Conservation (phyloP, 2,329 filamentous ascomycete genomes). For the Epichloe baconii region DNA sequence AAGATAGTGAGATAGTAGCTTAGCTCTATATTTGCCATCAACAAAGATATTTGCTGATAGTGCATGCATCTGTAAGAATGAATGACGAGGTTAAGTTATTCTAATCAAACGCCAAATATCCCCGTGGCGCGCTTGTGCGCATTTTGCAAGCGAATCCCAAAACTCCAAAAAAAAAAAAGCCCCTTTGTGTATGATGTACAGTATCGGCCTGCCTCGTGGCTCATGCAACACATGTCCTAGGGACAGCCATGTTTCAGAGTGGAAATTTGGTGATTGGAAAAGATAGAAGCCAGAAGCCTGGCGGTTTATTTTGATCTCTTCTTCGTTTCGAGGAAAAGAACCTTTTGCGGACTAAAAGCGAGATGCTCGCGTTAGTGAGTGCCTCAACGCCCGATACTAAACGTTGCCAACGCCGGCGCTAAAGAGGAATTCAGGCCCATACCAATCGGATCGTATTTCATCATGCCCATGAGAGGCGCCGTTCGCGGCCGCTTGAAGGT, state of each 20-base stretch:
- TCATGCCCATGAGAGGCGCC: slow-evolving; percentile 79
- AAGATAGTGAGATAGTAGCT: slow-evolving; percentile 1
- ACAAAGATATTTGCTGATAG: neutral
- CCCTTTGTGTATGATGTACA: slow-evolving; percentile 17
- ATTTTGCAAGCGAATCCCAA: slow-evolving; percentile 8
- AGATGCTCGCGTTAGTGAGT: neutral
- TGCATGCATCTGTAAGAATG: neutral
- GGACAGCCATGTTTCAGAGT: neutral
- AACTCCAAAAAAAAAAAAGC: slow-evolving; percentile 19
- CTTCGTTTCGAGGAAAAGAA: slow-evolving; percentile 90
- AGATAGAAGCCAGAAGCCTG: neutral
- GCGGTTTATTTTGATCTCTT: slow-evolving; percentile 48
- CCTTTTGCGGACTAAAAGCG: slow-evolving; percentile 72
- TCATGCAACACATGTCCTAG: neutral
- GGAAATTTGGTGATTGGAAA: neutral
- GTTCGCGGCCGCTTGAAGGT: slow-evolving; percentile 73
- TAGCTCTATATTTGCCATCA: neutral
- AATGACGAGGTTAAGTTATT: neutral
- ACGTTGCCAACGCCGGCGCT: neutral
- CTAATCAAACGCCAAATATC: neutral
- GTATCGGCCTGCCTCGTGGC: neutral
- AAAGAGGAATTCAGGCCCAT: slow-evolving; percentile 15
- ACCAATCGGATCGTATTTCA: slow-evolving; percentile 98
- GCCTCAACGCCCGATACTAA: neutral
- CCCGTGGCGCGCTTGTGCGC: neutral